Base-by-base conservation (phyloP, 1,284 basidiomycete genomes). In the Heterobasidion annosum region DNA sequence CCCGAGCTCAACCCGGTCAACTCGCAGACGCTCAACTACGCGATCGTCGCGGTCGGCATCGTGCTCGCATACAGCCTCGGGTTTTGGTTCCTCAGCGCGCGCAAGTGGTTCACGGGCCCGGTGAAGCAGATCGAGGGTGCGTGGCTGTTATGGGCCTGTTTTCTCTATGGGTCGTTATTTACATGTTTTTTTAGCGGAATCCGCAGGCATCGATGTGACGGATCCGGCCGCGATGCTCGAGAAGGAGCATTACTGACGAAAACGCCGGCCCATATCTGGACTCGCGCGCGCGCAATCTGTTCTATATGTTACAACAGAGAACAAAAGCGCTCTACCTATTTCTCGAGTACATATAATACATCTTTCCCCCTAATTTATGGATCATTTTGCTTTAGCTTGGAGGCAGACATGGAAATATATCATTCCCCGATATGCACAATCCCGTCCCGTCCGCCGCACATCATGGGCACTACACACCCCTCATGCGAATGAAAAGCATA, bases 1-100 rank as follows among this genome's bases (percentile, higher is more conserved):
- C 84, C 85, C 7, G 76, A 83, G 64, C 67, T 77, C 44, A 86
- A 84, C 63, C 84, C 85, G 1, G 85, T 89, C 50, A 69, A 81
- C 61, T 77, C 78, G 0, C 78, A 85, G 63, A 87, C 85, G 5
- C 69, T 90, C 56, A 89, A 89, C 66, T 89, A 89, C 63, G 70
- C 86, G 0, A 75, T 83, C 43, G 85, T 88, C 13, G 86, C 85
- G 9, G 84, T 88, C 18, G 85, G 82, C 0, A 84, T 88, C 59
- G 82, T 89, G 19, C 63, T 84, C 8, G 56, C 68, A 1, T 87
- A 86, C 64, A 75, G 78, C 55, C 62, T 84, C 12, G 77, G 77
- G 2, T 83, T 83, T 60, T 89, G 85, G 86, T 44, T 83, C 9
- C 16, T 85, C 53, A 83, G 79, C 62, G 86, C 86, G 13, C 71